Evolutionary conservation across 2,329 filamentous ascomycete species (phyloP), one percentile per base, ranked within the genome.

Genomic region (Xylaria sp.): DNA sequence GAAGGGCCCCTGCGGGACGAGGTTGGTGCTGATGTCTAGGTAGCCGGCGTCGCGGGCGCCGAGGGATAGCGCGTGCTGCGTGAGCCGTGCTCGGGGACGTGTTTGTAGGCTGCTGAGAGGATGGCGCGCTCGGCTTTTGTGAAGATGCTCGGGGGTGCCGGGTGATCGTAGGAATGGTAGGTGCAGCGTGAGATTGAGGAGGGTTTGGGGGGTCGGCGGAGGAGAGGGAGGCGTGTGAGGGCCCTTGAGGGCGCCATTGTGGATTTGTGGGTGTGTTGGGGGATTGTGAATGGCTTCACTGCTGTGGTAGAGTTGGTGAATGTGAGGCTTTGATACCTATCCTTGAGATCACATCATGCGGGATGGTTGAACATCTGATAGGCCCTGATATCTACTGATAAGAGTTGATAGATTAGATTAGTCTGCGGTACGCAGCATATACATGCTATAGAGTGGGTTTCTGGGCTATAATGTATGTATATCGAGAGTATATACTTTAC

Each of bases 31-130:
- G 61, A 94, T 92, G 74, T 95, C 92, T 55, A 92, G 87, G 75
- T 94, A 97, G 46, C 94, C 93, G 17, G 89, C 88, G 72, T 97
- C 92, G 72, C 88, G 88, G 64, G 92, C 92, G 64, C 94, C 95
- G 21, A 91, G 84, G 45, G 86, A 85, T 9, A 99, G 83, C 0
- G 94, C 83, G 19, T 86, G 82, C 51, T 83, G 79, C 0, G 92
- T 92, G 83, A 99, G 74, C 95, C 95, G 75, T 92, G 85, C 53
- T 84, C 77, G 17, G 93, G 92, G 9, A 98, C 88, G 75, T 96
- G 91, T 31, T 79, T 75, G 70, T 95, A 87, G 17, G 94, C 90
- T n/a, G 92, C 87, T 47, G 89, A 84, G 66, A 99, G 90, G 74
- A 98, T 96, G 60, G 86, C 80, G 45, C 83, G 80, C 81, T 97